A percentile compares a stretch with the other conserved stretches of the same genome.
phyloP scores from a whole-genome alignment of 2,329 filamentous ascomycete species.

The Diaporthe nobilis region DNA sequence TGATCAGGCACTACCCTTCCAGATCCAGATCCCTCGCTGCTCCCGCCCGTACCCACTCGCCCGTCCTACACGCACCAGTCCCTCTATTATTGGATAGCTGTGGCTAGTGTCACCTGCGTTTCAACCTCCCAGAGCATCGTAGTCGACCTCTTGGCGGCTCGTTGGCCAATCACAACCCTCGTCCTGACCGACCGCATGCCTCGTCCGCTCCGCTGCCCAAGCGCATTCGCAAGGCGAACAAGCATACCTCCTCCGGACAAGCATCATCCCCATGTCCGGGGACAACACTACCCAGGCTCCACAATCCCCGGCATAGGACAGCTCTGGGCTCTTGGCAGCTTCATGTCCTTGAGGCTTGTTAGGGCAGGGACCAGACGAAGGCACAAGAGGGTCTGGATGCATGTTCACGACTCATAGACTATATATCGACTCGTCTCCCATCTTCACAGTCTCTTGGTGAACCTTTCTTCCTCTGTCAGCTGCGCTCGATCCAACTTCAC shows the following conservation, averaged over 20 bases:
- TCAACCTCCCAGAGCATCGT: constrained; percentile 42
- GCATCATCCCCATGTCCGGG: constrained; percentile 35
- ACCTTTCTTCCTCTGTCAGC: constrained; percentile 46
- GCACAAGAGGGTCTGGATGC: constrained; percentile 17
- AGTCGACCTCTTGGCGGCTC: constrained; percentile 42
- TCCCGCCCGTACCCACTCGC: neutral
- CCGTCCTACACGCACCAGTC: neutral
- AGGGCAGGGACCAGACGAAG: constrained; percentile 29
- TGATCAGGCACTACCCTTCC: constrained; percentile 30
- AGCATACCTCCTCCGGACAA: constrained; percentile 22
- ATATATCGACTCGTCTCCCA: constrained; percentile 52
- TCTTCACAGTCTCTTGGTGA: constrained; percentile 15
- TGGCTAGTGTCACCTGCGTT: constrained; percentile 44
- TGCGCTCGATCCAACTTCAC: constrained; percentile 52
- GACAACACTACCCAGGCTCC: constrained; percentile 20
- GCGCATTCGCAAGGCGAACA: constrained; percentile 17
- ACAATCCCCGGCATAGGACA: constrained; percentile 27
- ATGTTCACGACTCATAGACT: constrained; percentile 33
- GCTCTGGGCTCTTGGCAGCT: constrained; percentile 38
- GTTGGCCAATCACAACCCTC: constrained; percentile 19
- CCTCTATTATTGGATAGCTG: constrained; percentile 15
- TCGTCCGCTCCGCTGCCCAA: constrained; percentile 1
- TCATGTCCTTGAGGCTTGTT: constrained; percentile 30
- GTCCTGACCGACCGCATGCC: neutral
- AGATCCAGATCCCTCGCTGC: neutral